Percentiles rank a stretch among this genome's conserved stretches.
Evolutionary conservation across 2,329 filamentous ascomycete genomes (phyloP).

Genomic region (Exophiala mesophila): DNA sequence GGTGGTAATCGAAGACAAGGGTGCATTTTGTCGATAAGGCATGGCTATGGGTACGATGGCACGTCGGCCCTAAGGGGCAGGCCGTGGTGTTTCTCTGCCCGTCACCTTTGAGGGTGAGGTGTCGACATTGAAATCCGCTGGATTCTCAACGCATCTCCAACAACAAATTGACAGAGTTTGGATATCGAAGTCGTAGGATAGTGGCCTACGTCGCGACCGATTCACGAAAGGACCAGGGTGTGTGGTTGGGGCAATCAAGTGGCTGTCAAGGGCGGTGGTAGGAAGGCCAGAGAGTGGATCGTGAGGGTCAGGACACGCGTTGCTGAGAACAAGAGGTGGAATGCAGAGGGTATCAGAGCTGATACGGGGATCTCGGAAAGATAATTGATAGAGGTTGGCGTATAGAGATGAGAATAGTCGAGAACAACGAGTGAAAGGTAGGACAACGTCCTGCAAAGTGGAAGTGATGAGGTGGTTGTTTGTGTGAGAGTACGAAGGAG

Average conservation of each 20-base stretch:
- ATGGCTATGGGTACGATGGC: constrained; percentile 6
- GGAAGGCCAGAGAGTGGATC: neutral
- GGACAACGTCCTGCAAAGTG: neutral
- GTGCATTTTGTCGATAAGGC: constrained; percentile 22
- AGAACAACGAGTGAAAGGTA: neutral
- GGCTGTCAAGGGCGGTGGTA: neutral
- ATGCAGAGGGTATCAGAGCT: neutral
- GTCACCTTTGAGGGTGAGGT: constrained; percentile 14
- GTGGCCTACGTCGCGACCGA: neutral
- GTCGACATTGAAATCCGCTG: constrained; percentile 19
- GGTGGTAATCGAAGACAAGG: constrained; percentile 3
- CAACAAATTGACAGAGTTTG: no score
- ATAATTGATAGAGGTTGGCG: no score
- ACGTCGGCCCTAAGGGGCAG: constrained; percentile 8
- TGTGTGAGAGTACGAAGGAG: neutral
- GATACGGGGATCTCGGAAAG: no score
- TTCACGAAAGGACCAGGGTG: neutral
- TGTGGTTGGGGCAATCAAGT: no score
- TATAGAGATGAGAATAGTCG: no score
- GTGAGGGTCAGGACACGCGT: neutral
- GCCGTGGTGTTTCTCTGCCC: constrained; percentile 11
- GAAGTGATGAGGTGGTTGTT: neutral
- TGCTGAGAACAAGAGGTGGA: neutral
- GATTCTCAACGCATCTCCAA: no score
- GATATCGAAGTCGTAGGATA: neutral